Evolutionary conservation across 192 early-diverging fungal genomes (phyloP), one percentile per base, ranked within the genome.

Genomic region (Coemansia sp.): DNA sequence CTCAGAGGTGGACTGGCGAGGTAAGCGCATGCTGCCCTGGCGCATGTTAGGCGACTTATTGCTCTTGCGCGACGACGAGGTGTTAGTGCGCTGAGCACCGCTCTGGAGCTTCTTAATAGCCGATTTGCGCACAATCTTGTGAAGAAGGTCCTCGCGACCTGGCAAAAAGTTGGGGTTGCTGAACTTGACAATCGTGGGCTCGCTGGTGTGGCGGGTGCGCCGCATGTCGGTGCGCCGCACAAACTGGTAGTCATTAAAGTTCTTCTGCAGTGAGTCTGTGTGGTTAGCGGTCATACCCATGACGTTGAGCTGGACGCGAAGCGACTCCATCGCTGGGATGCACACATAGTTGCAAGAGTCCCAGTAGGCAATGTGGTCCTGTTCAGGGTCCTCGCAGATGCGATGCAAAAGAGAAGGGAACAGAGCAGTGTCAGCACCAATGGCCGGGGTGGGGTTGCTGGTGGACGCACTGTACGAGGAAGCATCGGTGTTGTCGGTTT

Each of bases 201-300:
- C 63, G 38, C 44, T 67, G 29, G 64, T 74, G 37, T 74, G 71
- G 38, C 71, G 64, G 15, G 62, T 61, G 52, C 71, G 71, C 19
- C 71, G 71, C 64, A 67, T 64, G 24, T 74, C 71, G 18, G 71
- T 74, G 43, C 46, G 55, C 22, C 71, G 64, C 25, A 63, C 58
- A 39, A 74, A 74, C 56, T 67, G 63, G 30, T 74, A 74, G 51
- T 74, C 71, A 56, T 74, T 74, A 34, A 74, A 74, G 44, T 74
- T 74, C 49, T 74, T 74, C 34, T 74, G 71, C 38, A 74, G 52
- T 28, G 71, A 74, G 37, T 74, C 71, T 19, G 60, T 55, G 44
- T 74, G 71, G 43, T 65, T 58, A 9, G 71, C 71, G 7, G 71
- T 63, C 71, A 74, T 74, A n/a, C 71, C 71, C 48, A 55, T 53